Percentiles rank a stretch among this genome's conserved stretches.
phyloP scores from a whole-genome alignment of 2,329 filamentous ascomycete genomes.

The Trichoderma gracile region DNA sequence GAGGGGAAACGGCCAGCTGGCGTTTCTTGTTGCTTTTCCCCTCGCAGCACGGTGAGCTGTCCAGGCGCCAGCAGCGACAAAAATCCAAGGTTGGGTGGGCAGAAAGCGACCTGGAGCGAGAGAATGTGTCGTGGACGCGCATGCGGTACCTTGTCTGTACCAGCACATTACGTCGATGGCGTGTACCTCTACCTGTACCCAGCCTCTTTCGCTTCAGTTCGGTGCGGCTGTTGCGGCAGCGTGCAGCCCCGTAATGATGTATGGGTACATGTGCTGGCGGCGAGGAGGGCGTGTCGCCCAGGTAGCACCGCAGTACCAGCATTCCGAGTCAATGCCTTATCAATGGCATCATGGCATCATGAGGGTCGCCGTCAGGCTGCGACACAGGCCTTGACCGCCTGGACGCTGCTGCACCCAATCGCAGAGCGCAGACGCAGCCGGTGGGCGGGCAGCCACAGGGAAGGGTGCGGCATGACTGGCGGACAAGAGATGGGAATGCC shows the following conservation, averaged over 20 bases:
- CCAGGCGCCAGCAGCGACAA: constrained; percentile 14
- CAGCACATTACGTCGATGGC: neutral
- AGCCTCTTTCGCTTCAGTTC: too few species aligned
- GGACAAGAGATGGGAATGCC: neutral
- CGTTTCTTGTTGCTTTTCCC: neutral
- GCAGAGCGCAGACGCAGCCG: constrained; percentile 8
- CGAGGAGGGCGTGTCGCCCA: neutral
- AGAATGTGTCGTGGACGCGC: neutral
- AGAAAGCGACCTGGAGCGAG: too few species aligned
- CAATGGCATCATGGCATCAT: neutral
- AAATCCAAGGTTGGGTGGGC: neutral
- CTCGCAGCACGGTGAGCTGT: constrained; percentile 15
- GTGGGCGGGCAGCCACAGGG: constrained; percentile 19
- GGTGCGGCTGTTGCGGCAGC: too few species aligned
- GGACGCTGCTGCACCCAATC: constrained; percentile 5
- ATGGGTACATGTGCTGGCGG: neutral
- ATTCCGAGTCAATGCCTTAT: constrained; percentile 3
- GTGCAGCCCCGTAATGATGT: neutral
- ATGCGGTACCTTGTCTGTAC: too few species aligned
- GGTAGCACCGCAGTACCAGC: constrained; percentile 2
- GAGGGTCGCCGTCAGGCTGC: constrained; percentile 13
- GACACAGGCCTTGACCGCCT: constrained; percentile 22
- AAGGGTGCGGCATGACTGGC: neutral
- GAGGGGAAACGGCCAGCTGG: constrained; percentile 22
- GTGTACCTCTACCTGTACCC: too few species aligned